A percentile compares a stretch with the other conserved stretches of the same genome.
Evolutionary conservation across 2,329 filamentous ascomycete species (phyloP).

Genomic region (Rhinocladiella similis): DNA sequence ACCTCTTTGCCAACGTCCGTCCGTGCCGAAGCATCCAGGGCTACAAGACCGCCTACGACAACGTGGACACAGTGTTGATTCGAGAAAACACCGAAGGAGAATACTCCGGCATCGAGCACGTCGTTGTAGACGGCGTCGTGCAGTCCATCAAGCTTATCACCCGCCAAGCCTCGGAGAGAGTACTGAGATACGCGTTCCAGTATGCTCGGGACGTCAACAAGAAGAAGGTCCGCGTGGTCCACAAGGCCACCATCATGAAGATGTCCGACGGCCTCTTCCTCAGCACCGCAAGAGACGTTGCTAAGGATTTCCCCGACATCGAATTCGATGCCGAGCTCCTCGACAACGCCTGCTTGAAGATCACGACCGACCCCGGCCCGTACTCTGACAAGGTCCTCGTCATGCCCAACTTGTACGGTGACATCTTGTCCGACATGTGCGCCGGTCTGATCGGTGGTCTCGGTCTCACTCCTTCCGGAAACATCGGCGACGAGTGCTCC

Average conservation of each 20-base stretch:
- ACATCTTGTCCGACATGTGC: constrained; percentile 99
- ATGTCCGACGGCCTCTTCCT: constrained; percentile 93
- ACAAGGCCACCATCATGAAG: constrained; percentile 99
- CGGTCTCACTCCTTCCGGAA: constrained; percentile 94
- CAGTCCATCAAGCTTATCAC: constrained; percentile 99
- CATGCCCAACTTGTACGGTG: constrained; percentile 97
- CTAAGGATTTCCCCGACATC: constrained; percentile 93
- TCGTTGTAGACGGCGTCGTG: constrained; percentile 95
- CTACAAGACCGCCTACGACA: constrained; percentile 98
- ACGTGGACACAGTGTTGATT: constrained; percentile 95
- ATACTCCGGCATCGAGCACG: constrained; percentile 98
- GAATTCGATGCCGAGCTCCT: constrained; percentile 98
- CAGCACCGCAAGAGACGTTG: constrained; percentile 76
- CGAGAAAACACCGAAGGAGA: constrained; percentile 99
- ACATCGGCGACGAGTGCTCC: constrained; percentile 99
- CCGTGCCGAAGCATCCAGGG: constrained; percentile 96
- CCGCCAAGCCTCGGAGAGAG: constrained; percentile 86
- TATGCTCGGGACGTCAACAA: constrained; percentile 90
- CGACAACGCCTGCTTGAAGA: constrained; percentile 99
- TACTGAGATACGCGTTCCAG: constrained; percentile 97
- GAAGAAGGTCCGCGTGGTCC: constrained; percentile 83
- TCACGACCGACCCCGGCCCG: constrained; percentile 90
- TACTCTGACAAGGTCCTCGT: constrained; percentile 87
- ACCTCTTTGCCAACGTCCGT: constrained; percentile 98
- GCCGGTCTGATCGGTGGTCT: constrained; percentile 97